Evolutionary conservation across 2,329 filamentous ascomycete species (phyloP).

Genomic region (Madurella mycetomatis): DNA sequence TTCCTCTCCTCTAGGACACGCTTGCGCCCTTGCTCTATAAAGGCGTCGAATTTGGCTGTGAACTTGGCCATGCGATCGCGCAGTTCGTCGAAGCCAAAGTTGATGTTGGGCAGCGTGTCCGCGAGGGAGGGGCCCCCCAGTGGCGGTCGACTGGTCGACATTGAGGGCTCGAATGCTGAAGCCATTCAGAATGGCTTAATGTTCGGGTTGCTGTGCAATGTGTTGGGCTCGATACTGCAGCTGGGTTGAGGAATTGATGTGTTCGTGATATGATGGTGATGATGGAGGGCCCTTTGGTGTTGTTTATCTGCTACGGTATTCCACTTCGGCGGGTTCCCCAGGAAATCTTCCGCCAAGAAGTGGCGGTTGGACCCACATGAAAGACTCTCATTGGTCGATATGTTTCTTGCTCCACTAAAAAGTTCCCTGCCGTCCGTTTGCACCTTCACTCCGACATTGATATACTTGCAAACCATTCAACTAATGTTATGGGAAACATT

Average conservation of each 20-base stretch:
- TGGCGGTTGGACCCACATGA: not conserved
- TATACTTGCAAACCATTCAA: no score
- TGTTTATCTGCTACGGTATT: slow-evolving; percentile 26
- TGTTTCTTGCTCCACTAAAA: slow-evolving; percentile 6
- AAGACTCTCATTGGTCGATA: slow-evolving; percentile 1
- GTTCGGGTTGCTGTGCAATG: not conserved
- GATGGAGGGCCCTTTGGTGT: slow-evolving; percentile 1
- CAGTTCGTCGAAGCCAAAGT: slow-evolving; percentile 94
- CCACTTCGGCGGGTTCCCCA: slow-evolving; percentile 22
- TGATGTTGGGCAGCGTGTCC: slow-evolving; percentile 78
- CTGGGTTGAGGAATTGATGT: not conserved
- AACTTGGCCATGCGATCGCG: slow-evolving; percentile 94
- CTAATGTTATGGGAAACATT: no score
- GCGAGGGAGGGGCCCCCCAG: slow-evolving; percentile 59
- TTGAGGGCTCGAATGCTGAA: slow-evolving; percentile 63
- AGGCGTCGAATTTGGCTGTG: slow-evolving; percentile 82
- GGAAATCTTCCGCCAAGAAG: slow-evolving; percentile 15
- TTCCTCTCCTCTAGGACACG: slow-evolving; percentile 89
- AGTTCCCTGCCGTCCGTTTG: not conserved
- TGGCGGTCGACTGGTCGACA: slow-evolving; percentile 61
- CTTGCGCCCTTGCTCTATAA: slow-evolving; percentile 88
- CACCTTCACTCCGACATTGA: not conserved
- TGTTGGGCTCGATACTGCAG: not conserved
- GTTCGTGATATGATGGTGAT: not conserved
- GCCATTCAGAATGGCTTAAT: slow-evolving; percentile 39